phyloP scores from a whole-genome alignment of 148 eudicot genomes.

The Cornus controversa region DNA sequence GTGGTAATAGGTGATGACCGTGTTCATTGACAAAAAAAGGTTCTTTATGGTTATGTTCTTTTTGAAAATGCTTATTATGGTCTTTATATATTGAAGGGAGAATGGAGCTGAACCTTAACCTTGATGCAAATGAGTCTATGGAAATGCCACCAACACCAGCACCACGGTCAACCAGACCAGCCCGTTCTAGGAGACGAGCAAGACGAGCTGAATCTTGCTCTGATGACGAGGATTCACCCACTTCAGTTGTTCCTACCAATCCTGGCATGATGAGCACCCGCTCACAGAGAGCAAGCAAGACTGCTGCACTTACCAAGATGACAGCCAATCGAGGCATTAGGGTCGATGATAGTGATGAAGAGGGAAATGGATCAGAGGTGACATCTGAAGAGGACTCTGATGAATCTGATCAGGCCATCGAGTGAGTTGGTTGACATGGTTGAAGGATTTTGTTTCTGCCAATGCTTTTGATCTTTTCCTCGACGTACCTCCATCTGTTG shows the following conservation, averaged over 20 bases:
- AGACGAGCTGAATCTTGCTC: constrained; percentile 66
- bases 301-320: constrained; percentile 78
- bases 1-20: no score
- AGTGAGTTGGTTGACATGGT: constrained; percentile 5
- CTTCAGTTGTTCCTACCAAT: constrained; percentile 47
- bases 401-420: constrained; percentile 33
- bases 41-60: no score
- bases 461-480: no score
- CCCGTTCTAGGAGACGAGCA: constrained; percentile 52
- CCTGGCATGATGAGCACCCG: constrained; percentile 45
- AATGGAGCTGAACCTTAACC: constrained; percentile 49
- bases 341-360: constrained; percentile 40
- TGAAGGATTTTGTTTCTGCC: background rate
- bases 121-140: constrained; percentile 35
- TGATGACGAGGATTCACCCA: constrained; percentile 57
- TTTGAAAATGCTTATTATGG: background rate
- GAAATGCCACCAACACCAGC: constrained; percentile 76
- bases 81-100: constrained; percentile 38
- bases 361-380: constrained; percentile 49
- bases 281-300: constrained; percentile 91
- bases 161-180: constrained; percentile 49
- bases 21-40: no score
- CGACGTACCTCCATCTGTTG: no score
- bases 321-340: constrained; percentile 40
- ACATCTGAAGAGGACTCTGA: constrained; percentile 60